phyloP scores from a whole-genome alignment of 2,329 filamentous ascomycete genomes.

The Tolypocladium capitatum region DNA sequence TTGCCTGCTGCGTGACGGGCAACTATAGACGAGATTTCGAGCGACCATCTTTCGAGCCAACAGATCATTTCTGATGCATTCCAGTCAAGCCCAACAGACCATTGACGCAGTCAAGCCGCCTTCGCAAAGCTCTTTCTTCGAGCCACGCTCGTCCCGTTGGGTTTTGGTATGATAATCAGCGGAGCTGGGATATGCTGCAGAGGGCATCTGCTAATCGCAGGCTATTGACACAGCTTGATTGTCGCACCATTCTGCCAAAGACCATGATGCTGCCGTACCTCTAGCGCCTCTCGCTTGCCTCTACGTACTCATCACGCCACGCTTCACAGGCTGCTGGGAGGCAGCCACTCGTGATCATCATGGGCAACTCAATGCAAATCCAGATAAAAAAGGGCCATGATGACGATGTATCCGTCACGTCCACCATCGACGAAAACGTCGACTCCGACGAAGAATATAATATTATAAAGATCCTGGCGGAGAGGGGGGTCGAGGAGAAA shows the following conservation, averaged over 20 bases:
- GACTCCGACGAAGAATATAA: constrained; percentile 32
- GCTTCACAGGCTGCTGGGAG: background rate
- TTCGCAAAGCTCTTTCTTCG: background rate
- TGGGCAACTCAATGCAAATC: background rate
- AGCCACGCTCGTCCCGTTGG: background rate
- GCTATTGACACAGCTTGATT: background rate
- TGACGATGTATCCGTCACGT: constrained; percentile 19
- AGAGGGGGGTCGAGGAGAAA: constrained; percentile 18
- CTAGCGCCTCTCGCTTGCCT: background rate
- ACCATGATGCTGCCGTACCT: background rate
- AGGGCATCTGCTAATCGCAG: background rate
- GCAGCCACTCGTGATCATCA: background rate
- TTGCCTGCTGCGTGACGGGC: background rate
- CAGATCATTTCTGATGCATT: too few species aligned
- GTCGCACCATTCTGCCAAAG: background rate
- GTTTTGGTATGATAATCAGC: background rate
- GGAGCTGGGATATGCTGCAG: background rate
- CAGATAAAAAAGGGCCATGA: background rate
- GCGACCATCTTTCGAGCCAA: background rate
- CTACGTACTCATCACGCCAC: background rate
- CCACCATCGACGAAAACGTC: constrained; percentile 17
- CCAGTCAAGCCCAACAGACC: too few species aligned
- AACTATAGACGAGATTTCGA: background rate
- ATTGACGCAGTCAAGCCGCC: background rate
- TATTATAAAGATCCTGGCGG: constrained; percentile 38